Percentiles rank a stretch among this genome's conserved stretches.
Conservation (phyloP, 805 yeast species). For the Brettanomyces sp. region DNA sequence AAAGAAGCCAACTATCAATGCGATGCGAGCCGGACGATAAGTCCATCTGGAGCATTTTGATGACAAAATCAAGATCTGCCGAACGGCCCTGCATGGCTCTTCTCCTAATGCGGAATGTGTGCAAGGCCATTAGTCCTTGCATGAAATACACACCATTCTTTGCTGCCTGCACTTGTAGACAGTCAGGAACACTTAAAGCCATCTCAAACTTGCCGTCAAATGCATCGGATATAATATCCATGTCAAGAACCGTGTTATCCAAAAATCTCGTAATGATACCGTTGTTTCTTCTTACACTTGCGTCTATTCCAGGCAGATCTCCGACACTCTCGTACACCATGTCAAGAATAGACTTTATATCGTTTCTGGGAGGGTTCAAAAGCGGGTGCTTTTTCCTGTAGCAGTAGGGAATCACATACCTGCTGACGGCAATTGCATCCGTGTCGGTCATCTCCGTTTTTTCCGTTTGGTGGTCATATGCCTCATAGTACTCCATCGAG, state of each 20-base stretch:
- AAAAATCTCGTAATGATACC: slow-evolving; percentile 37
- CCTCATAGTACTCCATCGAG: slow-evolving; percentile 48
- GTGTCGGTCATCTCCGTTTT: slow-evolving; percentile 29
- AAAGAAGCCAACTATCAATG: slow-evolving; percentile 76
- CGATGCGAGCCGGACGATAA: slow-evolving; percentile 56
- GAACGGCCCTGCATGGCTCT: slow-evolving; percentile 73
- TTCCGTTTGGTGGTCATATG: slow-evolving; percentile 55
- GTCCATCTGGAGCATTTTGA: slow-evolving; percentile 57
- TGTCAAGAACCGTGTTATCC: slow-evolving; percentile 32
- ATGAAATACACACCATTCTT: slow-evolving; percentile 56
- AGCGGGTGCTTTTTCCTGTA: slow-evolving; percentile 51
- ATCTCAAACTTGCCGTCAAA: slow-evolving; percentile 40
- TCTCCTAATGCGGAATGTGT: slow-evolving; percentile 62
- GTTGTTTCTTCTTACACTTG: slow-evolving; percentile 36
- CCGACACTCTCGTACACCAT: slow-evolving; percentile 63
- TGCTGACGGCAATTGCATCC: slow-evolving; percentile 27
- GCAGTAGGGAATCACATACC: slow-evolving; percentile 46
- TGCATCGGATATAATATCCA: slow-evolving; percentile 36
- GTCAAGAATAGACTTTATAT: slow-evolving; percentile 66
- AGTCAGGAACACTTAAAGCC: slow-evolving; percentile 19
- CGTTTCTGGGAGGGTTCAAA: slow-evolving; percentile 52
- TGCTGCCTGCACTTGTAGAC: slow-evolving; percentile 28
- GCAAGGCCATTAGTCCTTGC: slow-evolving; percentile 58
- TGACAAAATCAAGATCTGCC: slow-evolving; percentile 71
- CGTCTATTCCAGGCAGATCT: slow-evolving; percentile 41